A percentile compares a stretch with the other conserved stretches of the same genome.
These are phyloP conservation scores for Colletotrichum cuscutae DNA, from an alignment of 2,329 filamentous ascomycete genomes.

Conservation along the genomic window DNA sequence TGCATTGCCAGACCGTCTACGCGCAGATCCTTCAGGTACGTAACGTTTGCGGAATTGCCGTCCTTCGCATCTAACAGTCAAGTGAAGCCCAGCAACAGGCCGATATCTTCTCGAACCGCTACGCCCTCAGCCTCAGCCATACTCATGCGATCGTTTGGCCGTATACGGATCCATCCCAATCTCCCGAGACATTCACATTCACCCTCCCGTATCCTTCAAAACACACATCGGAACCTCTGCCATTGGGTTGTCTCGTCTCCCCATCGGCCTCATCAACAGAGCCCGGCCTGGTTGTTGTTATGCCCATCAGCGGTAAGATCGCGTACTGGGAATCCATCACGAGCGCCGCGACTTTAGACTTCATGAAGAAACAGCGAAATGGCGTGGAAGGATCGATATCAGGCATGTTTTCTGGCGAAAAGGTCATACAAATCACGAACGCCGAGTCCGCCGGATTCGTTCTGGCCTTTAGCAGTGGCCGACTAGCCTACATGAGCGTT, in stretches of 20 bases:
- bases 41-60: conserved; percentile 27
- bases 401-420: conserved; percentile 82
- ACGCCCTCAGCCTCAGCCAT: conserved; percentile 83
- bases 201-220: conserved; percentile 79
- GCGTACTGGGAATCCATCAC: conserved; percentile 97
- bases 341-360: conserved; percentile 83
- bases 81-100: conserved; percentile 71
- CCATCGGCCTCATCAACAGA: conserved; percentile 82
- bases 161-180: conserved; percentile 75
- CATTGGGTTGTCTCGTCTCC: conserved; percentile 84
- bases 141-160: conserved; percentile 91
- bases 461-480: conserved; percentile 84
- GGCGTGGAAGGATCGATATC: conserved; percentile 81
- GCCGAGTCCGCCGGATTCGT: conserved; percentile 90
- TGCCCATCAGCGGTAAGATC: conserved; percentile 85
- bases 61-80: conserved; percentile 38
- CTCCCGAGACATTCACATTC: conserved; percentile 83
- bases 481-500: conserved; percentile 86
- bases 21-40: conserved; percentile 73
- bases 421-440: conserved; percentile 79
- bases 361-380: conserved; percentile 83
- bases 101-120: conserved; percentile 73
- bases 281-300: conserved; percentile 86
- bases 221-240: conserved; percentile 75
- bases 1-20: conserved; percentile 81